phyloP scores from a whole-genome alignment of 2,329 filamentous ascomycete species.

The Fonsecaea erecta region DNA sequence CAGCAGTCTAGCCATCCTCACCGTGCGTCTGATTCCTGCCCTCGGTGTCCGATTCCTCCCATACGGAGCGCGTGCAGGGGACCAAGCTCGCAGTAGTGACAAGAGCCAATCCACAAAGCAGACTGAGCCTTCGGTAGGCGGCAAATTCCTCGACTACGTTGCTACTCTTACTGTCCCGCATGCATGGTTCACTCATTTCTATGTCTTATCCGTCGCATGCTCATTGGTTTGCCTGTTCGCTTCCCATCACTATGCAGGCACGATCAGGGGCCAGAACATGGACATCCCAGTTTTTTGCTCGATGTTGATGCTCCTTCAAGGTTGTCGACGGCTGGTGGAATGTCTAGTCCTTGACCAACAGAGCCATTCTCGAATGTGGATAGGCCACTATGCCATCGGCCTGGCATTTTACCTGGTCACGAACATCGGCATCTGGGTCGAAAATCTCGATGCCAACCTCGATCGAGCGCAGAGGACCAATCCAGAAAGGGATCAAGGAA shows the following conservation, averaged over 20 bases:
- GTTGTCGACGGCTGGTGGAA: conserved; percentile 75
- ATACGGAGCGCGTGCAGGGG: conserved; percentile 59
- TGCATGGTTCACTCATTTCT: conserved; percentile 88
- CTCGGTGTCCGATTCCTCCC: conserved; percentile 62
- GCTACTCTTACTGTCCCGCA: conserved; percentile 74
- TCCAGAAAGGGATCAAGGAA: background rate
- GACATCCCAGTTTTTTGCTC: conserved; percentile 60
- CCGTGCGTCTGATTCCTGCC: conserved; percentile 56
- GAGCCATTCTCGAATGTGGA: conserved; percentile 79
- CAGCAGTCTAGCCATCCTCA: conserved; percentile 49
- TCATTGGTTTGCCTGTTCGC: conserved; percentile 71
- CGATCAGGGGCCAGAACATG: conserved; percentile 44
- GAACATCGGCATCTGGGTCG: conserved; percentile 80
- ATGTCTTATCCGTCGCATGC: conserved; percentile 70
- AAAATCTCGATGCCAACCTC: conserved; percentile 48
- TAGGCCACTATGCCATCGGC: conserved; percentile 81
- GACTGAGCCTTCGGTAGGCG: conserved; percentile 3
- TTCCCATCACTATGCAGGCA: conserved; percentile 53
- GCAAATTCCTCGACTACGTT: conserved; percentile 53
- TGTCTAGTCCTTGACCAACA: conserved; percentile 64
- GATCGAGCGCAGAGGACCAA: background rate
- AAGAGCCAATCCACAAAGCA: background rate
- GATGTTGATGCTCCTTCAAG: conserved; percentile 76
- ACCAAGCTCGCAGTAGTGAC: background rate
- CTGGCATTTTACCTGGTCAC: conserved; percentile 76